Percentiles rank a stretch among this genome's conserved stretches.
Evolutionary conservation across 2,329 filamentous ascomycete species (phyloP).

Genomic region (Aspergillus aculeatus): DNA sequence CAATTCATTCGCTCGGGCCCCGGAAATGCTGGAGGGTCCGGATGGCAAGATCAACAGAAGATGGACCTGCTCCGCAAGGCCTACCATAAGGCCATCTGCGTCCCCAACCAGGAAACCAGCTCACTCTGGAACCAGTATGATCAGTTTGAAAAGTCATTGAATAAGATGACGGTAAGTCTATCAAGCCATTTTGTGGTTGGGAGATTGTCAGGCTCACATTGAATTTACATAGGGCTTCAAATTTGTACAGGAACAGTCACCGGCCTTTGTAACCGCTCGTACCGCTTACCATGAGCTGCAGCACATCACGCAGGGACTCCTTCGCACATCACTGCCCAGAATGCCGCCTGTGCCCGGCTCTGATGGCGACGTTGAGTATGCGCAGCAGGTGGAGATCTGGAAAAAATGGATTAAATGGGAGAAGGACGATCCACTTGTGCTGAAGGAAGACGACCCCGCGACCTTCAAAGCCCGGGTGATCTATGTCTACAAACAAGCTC

Average conservation of each 20-base stretch:
- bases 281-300: constrained; percentile 88
- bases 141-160: constrained; percentile 88
- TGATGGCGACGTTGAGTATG: constrained; percentile 80
- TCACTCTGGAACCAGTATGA: constrained; percentile 97
- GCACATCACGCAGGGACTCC: constrained; percentile 75
- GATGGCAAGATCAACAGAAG: constrained; percentile 97
- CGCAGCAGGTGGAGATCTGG: constrained; percentile 83
- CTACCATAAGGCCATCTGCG: constrained; percentile 83
- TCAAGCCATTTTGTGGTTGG: not conserved
- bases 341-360: constrained; percentile 83
- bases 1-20: constrained; percentile 88
- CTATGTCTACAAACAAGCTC: constrained; percentile 88
- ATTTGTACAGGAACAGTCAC: constrained; percentile 87
- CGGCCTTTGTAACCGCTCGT: constrained; percentile 93
- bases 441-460: constrained; percentile 76
- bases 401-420: constrained; percentile 95
- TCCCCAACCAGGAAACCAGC: constrained; percentile 81
- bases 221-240: constrained; percentile 70
- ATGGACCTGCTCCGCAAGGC: constrained; percentile 91
- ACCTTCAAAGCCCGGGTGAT: constrained; percentile 76
- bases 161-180: constrained; percentile 74
- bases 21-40: constrained; percentile 76
- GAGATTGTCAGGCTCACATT: constrained; percentile 8
- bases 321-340: constrained; percentile 73
- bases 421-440: constrained; percentile 83